These are phyloP conservation scores for Xylariaceae sp. DNA, from an alignment of 2,329 filamentous ascomycete species.

Conservation along the genomic window DNA sequence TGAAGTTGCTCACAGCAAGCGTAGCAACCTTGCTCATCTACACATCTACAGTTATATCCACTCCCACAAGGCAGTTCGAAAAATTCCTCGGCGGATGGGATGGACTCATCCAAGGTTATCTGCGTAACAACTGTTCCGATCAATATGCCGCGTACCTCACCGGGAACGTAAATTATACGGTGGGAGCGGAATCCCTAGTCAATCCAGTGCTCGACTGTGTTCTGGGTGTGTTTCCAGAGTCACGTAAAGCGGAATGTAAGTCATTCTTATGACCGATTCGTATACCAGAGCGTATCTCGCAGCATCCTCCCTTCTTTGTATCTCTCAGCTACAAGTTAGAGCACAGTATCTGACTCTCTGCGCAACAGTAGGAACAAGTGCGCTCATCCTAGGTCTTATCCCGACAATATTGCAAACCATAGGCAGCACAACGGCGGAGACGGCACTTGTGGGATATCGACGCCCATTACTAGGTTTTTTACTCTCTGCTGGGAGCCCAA, in stretches of 20 bases:
- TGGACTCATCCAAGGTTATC: slow-evolving; percentile 16
- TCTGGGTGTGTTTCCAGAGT: slow-evolving; percentile 27
- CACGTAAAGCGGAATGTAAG: slow-evolving; percentile 31
- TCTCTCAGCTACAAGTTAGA: too few relatives aligned
- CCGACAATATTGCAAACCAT: slow-evolving; percentile 30
- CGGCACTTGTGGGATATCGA: slow-evolving; percentile 23
- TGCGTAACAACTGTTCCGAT: slow-evolving; percentile 23
- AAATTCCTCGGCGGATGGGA: slow-evolving; percentile 29
- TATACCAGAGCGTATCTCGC: neutral
- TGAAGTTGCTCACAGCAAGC: slow-evolving; percentile 22
- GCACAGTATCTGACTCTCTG: neutral
- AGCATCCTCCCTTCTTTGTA: neutral
- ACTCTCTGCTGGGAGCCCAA: slow-evolving; percentile 28
- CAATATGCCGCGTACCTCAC: slow-evolving; percentile 24
- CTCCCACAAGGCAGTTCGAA: slow-evolving; percentile 26
- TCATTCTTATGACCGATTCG: neutral
- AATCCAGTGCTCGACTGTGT: slow-evolving; percentile 32
- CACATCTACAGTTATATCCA: slow-evolving; percentile 2
- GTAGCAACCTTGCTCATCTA: slow-evolving; percentile 17
- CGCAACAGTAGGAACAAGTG: slow-evolving; percentile 26
- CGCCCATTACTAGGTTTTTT: slow-evolving; percentile 28
- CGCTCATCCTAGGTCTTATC: slow-evolving; percentile 31
- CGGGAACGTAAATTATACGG: slow-evolving; percentile 13
- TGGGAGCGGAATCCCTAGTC: slow-evolving; percentile 17
- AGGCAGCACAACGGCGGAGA: slow-evolving; percentile 30